Conservation (phyloP, 352 stramenopile genomes). For the Globisporangium cystogenes region DNA sequence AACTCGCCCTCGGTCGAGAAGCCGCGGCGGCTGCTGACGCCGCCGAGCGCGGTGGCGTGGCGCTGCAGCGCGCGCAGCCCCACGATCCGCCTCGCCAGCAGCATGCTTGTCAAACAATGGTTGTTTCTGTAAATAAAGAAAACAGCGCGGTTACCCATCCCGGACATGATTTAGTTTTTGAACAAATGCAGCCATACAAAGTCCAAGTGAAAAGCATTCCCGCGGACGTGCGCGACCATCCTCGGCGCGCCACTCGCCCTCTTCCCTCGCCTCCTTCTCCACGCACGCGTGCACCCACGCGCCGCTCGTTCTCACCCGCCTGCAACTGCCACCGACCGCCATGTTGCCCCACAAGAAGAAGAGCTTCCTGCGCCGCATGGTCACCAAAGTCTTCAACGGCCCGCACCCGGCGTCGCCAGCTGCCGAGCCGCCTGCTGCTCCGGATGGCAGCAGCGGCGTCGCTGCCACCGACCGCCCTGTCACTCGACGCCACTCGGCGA, state of each 20-base stretch:
- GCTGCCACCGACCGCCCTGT: background rate
- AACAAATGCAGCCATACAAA: background rate
- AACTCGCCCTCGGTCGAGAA: slow-evolving; percentile 9
- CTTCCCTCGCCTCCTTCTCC: no score
- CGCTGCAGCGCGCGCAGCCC: background rate
- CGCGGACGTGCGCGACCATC: background rate
- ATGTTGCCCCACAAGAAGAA: slow-evolving; percentile 1
- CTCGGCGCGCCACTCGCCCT: background rate
- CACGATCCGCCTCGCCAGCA: background rate
- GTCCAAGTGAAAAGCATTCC: background rate
- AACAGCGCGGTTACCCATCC: background rate
- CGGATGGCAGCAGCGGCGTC: background rate
- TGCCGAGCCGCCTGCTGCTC: background rate
- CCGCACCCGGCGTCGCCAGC: background rate
- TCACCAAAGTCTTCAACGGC: background rate
- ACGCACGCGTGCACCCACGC: background rate
- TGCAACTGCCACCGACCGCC: background rate
- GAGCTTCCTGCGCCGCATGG: slow-evolving; percentile 1
- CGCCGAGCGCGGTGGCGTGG: background rate
- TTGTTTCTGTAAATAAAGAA: background rate
- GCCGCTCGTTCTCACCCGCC: background rate
- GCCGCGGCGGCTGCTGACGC: background rate
- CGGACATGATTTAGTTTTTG: background rate
- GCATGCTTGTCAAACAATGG: background rate
- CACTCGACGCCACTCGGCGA: slow-evolving; percentile 1